phyloP scores from a whole-genome alignment of 2,329 filamentous ascomycete species.

The Cylindrodendrum hubeiense region DNA sequence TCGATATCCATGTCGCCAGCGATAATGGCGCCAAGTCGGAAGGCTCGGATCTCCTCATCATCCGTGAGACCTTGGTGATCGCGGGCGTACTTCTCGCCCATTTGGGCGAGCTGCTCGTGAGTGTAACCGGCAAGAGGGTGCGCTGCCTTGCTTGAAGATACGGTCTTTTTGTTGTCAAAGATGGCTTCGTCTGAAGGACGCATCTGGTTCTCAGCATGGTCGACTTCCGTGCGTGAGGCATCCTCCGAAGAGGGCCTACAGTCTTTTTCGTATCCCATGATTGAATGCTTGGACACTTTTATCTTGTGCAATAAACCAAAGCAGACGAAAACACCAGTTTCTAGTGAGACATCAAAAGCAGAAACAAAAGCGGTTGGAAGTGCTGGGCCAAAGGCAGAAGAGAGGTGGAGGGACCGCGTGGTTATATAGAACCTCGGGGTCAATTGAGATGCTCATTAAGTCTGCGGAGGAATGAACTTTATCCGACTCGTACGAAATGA shows the following conservation, averaged over 20 bases:
- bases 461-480: neutral
- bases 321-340: neutral
- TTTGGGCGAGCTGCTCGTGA: slow-evolving; percentile 62
- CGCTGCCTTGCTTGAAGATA: slow-evolving; percentile 24
- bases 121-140: slow-evolving; percentile 56
- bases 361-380: neutral
- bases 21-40: slow-evolving; percentile 70
- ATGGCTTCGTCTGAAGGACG: slow-evolving; percentile 23
- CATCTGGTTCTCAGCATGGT: slow-evolving; percentile 26
- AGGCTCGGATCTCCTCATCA: slow-evolving; percentile 68
- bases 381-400: too few species aligned
- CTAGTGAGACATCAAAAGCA: neutral
- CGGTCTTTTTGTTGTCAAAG: slow-evolving; percentile 15
- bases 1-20: slow-evolving; percentile 61
- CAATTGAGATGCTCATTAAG: neutral
- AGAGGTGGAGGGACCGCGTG: neutral
- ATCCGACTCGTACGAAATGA: neutral
- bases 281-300: neutral
- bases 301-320: neutral
- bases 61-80: slow-evolving; percentile 64
- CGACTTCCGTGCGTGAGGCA: slow-evolving; percentile 22
- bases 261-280: slow-evolving; percentile 24
- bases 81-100: slow-evolving; percentile 70
- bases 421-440: neutral
- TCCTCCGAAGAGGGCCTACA: slow-evolving; percentile 16